These are phyloP conservation scores for Stephanodiscus minutulus DNA, from an alignment of 108 stramenopile genomes.

Conservation along the genomic window DNA sequence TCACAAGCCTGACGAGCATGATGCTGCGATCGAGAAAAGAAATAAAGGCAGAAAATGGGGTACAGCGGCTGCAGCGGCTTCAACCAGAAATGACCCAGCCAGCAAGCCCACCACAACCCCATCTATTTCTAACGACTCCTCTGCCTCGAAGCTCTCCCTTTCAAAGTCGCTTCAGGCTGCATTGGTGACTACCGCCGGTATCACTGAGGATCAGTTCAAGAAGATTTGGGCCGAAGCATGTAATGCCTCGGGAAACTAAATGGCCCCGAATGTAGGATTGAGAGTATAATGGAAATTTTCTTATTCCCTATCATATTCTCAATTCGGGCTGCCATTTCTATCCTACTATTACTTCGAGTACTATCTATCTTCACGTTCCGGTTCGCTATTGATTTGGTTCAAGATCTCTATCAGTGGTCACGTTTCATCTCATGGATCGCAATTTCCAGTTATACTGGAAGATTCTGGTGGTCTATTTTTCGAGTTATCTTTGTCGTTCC, in stretches of 20 bases:
- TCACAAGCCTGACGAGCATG: not conserved
- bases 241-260: constrained; percentile 12
- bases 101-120: not conserved
- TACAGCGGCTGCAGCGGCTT: not conserved
- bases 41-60: not conserved
- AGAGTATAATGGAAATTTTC: too few species aligned
- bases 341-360: not conserved
- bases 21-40: not conserved
- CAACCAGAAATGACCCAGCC: too few species aligned
- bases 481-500: not conserved
- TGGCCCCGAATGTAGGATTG: constrained; percentile 16
- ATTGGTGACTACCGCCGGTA: not conserved
- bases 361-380: not conserved
- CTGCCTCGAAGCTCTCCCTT: not conserved
- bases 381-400: not conserved
- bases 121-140: not conserved
- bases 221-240: constrained; percentile 5
- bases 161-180: constrained; percentile 3
- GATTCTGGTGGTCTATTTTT: not conserved
- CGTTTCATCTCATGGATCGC: not conserved
- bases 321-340: too few species aligned
- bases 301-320: too few species aligned
- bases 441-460: not conserved
- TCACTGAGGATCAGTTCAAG: constrained; percentile 5
- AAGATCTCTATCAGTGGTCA: not conserved